A percentile compares a stretch with the other conserved stretches of the same genome.
Conservation (phyloP, 1,284 basidiomycete genomes). For the Cutaneotrichosporon spelunceum region DNA sequence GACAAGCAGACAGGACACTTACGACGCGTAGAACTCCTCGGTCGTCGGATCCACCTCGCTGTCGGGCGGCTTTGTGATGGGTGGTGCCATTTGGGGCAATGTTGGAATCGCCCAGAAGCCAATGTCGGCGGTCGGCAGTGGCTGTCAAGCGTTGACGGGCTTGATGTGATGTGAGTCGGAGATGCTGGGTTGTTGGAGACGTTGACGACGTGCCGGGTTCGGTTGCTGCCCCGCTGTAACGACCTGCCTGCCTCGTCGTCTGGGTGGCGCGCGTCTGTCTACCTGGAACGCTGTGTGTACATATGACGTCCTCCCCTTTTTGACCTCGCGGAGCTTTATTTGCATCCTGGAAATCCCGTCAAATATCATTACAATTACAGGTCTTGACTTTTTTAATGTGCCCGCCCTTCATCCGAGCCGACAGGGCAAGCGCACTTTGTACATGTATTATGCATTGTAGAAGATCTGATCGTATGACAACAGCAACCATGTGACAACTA, state of each 20-base stretch:
- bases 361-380: neutral
- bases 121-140: no score
- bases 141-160: no score
- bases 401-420: no score
- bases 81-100: conserved; percentile 14
- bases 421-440: no score
- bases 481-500: neutral
- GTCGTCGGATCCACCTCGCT: conserved; percentile 57
- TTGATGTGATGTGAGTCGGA: no score
- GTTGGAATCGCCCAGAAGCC: no score
- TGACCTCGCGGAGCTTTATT: neutral
- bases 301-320: conserved; percentile 6
- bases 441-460: no score
- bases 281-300: no score
- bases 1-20: conserved; percentile 17
- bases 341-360: no score
- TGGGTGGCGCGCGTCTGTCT: neutral
- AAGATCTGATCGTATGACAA: neutral
- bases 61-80: conserved; percentile 31
- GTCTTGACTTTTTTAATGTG: no score
- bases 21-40: conserved; percentile 84
- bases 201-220: no score
- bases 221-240: neutral
- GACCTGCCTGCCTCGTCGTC: neutral
- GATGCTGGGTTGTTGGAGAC: neutral